Percentiles rank a stretch among this genome's conserved stretches.
phyloP scores from a whole-genome alignment of 371 early-diverging fungal species.

The Nematocida sp. region DNA sequence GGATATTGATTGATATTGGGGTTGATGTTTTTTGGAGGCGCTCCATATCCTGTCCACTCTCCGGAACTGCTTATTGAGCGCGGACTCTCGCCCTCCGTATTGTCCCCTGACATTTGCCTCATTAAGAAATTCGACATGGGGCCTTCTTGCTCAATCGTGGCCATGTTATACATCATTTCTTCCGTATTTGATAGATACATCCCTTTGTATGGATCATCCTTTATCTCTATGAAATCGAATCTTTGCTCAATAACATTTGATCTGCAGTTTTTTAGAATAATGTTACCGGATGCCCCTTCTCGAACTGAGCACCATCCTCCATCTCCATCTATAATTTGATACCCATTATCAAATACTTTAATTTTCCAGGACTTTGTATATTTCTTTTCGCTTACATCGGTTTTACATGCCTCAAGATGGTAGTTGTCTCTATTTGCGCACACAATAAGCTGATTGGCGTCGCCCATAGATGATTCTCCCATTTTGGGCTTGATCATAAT shows the following conservation, averaged over 20 bases:
- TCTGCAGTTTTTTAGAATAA: slow-evolving; percentile 19
- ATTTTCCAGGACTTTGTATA: slow-evolving; percentile 36
- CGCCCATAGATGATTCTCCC: slow-evolving; percentile 1
- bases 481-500: slow-evolving; percentile 43
- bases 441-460: slow-evolving; percentile 12
- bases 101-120: neutral
- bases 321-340: slow-evolving; percentile 32
- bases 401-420: slow-evolving; percentile 6
- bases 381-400: neutral
- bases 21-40: too few relatives aligned
- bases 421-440: slow-evolving; percentile 17
- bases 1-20: too few relatives aligned
- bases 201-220: slow-evolving; percentile 47
- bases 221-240: slow-evolving; percentile 42
- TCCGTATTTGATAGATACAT: slow-evolving; percentile 23
- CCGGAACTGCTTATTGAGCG: neutral
- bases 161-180: slow-evolving; percentile 15
- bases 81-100: neutral
- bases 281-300: neutral
- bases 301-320: slow-evolving; percentile 12
- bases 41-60: too few relatives aligned
- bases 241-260: slow-evolving; percentile 11
- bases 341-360: slow-evolving; percentile 32
- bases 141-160: neutral
- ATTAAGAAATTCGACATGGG: slow-evolving; percentile 7